Evolutionary conservation across 768 basidiomycete genomes (phyloP), one percentile per base, ranked within the genome.

Genomic region (Cubamyces lactineus): DNA sequence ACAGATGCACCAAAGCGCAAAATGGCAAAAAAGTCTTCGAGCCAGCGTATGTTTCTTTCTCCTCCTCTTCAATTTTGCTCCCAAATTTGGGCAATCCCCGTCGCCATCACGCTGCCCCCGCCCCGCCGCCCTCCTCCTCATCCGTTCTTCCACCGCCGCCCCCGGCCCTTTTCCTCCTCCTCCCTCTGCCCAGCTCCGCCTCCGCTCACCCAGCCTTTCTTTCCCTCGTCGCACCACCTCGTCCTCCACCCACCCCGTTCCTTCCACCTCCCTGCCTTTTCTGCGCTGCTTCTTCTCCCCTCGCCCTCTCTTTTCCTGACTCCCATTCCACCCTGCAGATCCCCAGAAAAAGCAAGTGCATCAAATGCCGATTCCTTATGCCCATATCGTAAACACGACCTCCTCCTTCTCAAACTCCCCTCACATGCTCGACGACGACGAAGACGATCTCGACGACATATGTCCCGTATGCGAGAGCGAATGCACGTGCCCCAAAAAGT

Each of bases 391-490:
- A 79, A 83, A 74, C 79, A 70, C 69, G 73, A 77, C 71, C 76
- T 64, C 67, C 65, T 64, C 63, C 41, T 55, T 12, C 26, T 59
- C 52, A 5, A 45, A 45, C 42, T 53, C 52, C 59, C 56, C 39
- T 38, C 60, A 51, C 13, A 61, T 67, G 34, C 63, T 57, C 38
- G 65, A 70, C 39, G 65, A 67, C 62, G 79, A 82, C 76, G 85
- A 86, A 78, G 87, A 89, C 75, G 91, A 92, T 72, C 89, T 91
- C 81, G 84, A 85, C 84, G 88, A 92, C 73, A 91, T 93, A 59
- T 94, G 91, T 75, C 91, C 91, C 8, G 90, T 93, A 66, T 94
- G 91, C 89, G 92, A 93, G 80, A 87, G 89, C 71, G 87, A 91
- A 71, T 94, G 91, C 80, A 92, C 89, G 30, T 93, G 91, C 81